Conservation (phyloP, 2,329 filamentous ascomycete species). For the Aspergillus aculeatus region DNA sequence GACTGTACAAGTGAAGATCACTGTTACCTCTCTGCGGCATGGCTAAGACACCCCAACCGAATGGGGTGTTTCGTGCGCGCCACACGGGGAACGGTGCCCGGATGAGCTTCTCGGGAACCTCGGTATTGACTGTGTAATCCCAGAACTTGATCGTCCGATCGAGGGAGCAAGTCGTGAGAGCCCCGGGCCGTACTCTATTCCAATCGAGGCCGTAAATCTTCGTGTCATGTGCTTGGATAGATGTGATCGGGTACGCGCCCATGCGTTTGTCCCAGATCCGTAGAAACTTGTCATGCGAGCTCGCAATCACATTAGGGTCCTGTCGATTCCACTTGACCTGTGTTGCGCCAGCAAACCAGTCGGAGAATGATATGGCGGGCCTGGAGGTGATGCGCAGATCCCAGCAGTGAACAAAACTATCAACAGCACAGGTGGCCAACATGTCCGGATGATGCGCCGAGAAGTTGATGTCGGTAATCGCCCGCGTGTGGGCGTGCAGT, state of each 20-base stretch:
- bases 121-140: slow-evolving; percentile 68
- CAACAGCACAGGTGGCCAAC: slow-evolving; percentile 85
- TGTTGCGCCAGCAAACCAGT: slow-evolving; percentile 90
- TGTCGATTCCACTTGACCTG: slow-evolving; percentile 95
- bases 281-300: slow-evolving; percentile 82
- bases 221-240: slow-evolving; percentile 82
- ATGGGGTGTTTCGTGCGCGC: slow-evolving; percentile 87
- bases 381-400: slow-evolving; percentile 73
- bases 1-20: slow-evolving; percentile 80
- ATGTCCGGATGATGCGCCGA: slow-evolving; percentile 88
- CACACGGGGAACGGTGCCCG: slow-evolving; percentile 82
- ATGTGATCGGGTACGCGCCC: slow-evolving; percentile 72
- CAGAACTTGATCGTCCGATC: slow-evolving; percentile 93
- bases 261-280: slow-evolving; percentile 89
- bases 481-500: slow-evolving; percentile 78
- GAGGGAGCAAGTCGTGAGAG: slow-evolving; percentile 81
- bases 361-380: slow-evolving; percentile 77
- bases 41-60: slow-evolving; percentile 78
- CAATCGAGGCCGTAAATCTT: slow-evolving; percentile 96
- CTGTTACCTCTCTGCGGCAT: slow-evolving; percentile 91
- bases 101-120: slow-evolving; percentile 73
- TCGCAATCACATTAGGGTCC: slow-evolving; percentile 81
- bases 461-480: slow-evolving; percentile 96
- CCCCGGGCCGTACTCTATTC: slow-evolving; percentile 73
- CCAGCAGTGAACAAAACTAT: slow-evolving; percentile 92